Evolutionary conservation across 176 grass and related monocot genomes (phyloP).

Genomic region (Eremochloa ophiuroides): DNA sequence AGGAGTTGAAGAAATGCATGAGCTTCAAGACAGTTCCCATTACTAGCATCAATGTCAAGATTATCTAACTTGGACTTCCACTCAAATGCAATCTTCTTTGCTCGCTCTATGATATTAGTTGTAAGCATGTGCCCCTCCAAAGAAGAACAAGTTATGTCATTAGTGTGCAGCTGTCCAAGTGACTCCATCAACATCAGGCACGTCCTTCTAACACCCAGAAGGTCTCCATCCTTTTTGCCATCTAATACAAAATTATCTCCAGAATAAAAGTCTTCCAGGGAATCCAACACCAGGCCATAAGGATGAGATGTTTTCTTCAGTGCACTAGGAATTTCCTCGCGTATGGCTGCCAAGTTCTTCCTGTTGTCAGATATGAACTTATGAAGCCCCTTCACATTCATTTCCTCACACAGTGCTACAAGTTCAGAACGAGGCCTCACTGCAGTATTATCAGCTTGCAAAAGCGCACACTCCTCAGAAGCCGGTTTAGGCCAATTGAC

Average conservation of each 20-base stretch:
- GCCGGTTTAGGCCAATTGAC: slow-evolving; percentile 45
- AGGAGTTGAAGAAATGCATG: slow-evolving; percentile 98
- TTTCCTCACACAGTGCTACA: slow-evolving; percentile 57
- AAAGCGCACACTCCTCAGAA: not conserved
- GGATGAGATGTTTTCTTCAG: slow-evolving; percentile 62
- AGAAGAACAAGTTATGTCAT: slow-evolving; percentile 6
- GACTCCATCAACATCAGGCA: slow-evolving; percentile 98
- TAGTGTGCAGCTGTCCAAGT: slow-evolving; percentile 48
- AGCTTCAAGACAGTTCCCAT: slow-evolving; percentile 89
- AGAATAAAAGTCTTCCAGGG: slow-evolving; percentile 53
- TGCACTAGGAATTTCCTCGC: slow-evolving; percentile 72
- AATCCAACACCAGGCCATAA: slow-evolving; percentile 50
- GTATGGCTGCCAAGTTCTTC: slow-evolving; percentile 75
- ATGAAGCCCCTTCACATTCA: slow-evolving; percentile 81
- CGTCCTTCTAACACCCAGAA: slow-evolving; percentile 80
- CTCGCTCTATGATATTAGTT: slow-evolving; percentile 48
- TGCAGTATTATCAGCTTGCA: slow-evolving; percentile 33
- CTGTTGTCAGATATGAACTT: slow-evolving; percentile 90
- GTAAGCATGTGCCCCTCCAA: slow-evolving; percentile 41
- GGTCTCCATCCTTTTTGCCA: slow-evolving; percentile 92
- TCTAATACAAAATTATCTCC: slow-evolving; percentile 56
- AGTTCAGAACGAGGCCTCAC: slow-evolving; percentile 52
- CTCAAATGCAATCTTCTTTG: slow-evolving; percentile 60
- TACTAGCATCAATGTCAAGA: slow-evolving; percentile 79
- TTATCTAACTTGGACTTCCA: slow-evolving; percentile 80